These are phyloP conservation scores for Penicillium sclerotigenum DNA, from an alignment of 2,329 filamentous ascomycete species.

Conservation along the genomic window DNA sequence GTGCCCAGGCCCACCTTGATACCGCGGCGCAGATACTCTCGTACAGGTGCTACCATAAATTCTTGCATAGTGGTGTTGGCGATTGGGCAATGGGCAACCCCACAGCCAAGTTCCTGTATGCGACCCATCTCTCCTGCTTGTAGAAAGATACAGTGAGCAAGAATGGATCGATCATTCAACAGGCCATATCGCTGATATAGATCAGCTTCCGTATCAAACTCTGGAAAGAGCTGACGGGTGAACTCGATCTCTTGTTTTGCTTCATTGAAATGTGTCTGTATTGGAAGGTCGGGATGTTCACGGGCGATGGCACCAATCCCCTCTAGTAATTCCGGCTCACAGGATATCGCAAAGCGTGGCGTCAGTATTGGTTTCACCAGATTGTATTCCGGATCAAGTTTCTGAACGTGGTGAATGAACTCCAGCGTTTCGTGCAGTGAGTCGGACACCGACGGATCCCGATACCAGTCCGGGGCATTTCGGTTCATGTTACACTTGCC, in stretches of 20 bases:
- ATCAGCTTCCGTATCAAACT: slow-evolving; percentile 56
- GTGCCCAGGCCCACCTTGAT: slow-evolving; percentile 67
- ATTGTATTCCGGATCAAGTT: slow-evolving; percentile 43
- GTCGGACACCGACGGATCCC: slow-evolving; percentile 46
- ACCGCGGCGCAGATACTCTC: slow-evolving; percentile 55
- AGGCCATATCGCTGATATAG: slow-evolving; percentile 58
- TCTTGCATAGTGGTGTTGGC: slow-evolving; percentile 61
- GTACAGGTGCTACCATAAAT: slow-evolving; percentile 58
- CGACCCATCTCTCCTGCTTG: slow-evolving; percentile 53
- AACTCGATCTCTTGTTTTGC: slow-evolving; percentile 58
- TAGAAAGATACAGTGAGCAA: slow-evolving; percentile 66
- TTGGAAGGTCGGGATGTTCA: slow-evolving; percentile 50
- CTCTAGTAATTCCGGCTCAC: slow-evolving; percentile 52
- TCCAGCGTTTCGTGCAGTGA: slow-evolving; percentile 51
- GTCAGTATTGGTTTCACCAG: slow-evolving; percentile 55
- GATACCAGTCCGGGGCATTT: slow-evolving; percentile 51
- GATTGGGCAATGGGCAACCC: slow-evolving; percentile 63
- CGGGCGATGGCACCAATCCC: slow-evolving; percentile 56
- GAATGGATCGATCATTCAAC: slow-evolving; percentile 55
- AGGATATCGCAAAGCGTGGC: slow-evolving; percentile 61
- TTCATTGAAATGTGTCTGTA: slow-evolving; percentile 69
- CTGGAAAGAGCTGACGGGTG: slow-evolving; percentile 56
- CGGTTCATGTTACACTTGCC: slow-evolving; percentile 41
- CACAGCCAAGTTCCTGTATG: slow-evolving; percentile 51
- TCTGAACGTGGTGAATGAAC: slow-evolving; percentile 50